phyloP scores from a whole-genome alignment of 345 rosid genomes.

The Turritis glabra region DNA sequence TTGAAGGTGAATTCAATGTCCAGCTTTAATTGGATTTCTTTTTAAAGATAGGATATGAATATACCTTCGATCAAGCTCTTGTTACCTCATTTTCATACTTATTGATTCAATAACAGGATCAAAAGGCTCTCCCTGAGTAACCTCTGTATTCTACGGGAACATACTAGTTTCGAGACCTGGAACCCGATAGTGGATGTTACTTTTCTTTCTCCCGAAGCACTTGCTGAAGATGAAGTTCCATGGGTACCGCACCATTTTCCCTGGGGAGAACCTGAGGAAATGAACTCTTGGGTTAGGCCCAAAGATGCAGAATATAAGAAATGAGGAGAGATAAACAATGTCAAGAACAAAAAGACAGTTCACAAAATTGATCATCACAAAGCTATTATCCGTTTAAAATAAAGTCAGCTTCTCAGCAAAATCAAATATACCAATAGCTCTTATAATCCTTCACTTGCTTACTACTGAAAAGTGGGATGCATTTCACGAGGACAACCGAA shows the following conservation, averaged over 20 bases:
- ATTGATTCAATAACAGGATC: constrained; percentile 69
- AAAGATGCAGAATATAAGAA: constrained; percentile 9
- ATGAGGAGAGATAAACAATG: constrained; percentile 1
- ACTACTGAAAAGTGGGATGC: no score
- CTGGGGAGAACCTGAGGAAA: constrained; percentile 69
- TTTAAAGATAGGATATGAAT: constrained; percentile 3
- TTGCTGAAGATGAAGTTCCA: constrained; percentile 78
- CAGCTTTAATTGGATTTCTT: constrained; percentile 4
- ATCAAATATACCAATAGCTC: no score
- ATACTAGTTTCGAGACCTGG: constrained; percentile 38
- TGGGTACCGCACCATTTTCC: constrained; percentile 64
- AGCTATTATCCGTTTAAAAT: no score
- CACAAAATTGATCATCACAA: constrained; percentile 15
- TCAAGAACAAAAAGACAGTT: background rate
- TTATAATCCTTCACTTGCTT: no score
- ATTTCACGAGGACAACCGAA: no score
- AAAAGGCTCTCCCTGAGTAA: constrained; percentile 41
- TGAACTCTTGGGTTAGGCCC: constrained; percentile 27
- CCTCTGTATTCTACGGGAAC: constrained; percentile 31
- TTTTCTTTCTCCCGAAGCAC: constrained; percentile 60
- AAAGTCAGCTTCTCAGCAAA: no score
- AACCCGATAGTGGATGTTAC: constrained; percentile 28
- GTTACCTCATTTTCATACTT: constrained; percentile 97
- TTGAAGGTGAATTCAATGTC: background rate
- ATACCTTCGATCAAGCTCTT: constrained; percentile 85